Percentiles rank a stretch among this genome's conserved stretches.
Conservation (phyloP, 257 asterid genomes). For the Nicotiana undulata region DNA sequence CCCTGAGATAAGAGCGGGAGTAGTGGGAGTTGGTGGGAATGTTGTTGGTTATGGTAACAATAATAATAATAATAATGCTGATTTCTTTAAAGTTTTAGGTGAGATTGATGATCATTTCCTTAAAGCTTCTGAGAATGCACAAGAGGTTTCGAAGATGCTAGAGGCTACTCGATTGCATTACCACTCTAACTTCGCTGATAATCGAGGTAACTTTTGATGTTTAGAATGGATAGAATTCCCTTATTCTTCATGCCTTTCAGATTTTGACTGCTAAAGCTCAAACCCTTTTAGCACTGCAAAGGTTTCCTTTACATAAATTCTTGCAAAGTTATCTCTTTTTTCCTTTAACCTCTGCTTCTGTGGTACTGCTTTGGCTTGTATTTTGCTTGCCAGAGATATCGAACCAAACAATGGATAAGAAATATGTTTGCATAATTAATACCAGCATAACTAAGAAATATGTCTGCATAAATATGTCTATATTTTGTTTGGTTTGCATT, state of each 20-base stretch:
- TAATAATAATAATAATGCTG: conserved; percentile 27
- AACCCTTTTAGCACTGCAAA: background rate
- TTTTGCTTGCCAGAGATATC: too few relatives aligned
- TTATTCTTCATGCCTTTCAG: background rate
- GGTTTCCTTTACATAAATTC: background rate
- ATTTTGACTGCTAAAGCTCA: background rate
- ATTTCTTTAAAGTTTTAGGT: conserved; percentile 61
- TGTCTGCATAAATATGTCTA: too few relatives aligned
- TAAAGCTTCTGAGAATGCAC: conserved; percentile 77
- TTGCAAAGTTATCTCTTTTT: background rate
- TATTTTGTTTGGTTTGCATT: too few relatives aligned
- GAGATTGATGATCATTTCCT: conserved; percentile 83
- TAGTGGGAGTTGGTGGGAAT: conserved; percentile 19
- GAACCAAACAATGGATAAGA: too few relatives aligned
- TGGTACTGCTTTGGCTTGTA: too few relatives aligned
- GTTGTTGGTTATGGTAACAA: conserved; percentile 23
- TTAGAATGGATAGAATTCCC: background rate
- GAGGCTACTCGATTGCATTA: conserved; percentile 94
- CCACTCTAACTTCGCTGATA: conserved; percentile 91
- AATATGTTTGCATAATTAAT: too few relatives aligned
- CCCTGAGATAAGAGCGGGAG: conserved; percentile 33
- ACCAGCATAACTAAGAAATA: too few relatives aligned
- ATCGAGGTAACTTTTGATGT: conserved; percentile 55
- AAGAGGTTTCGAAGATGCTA: conserved; percentile 87
- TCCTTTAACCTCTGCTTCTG: too few relatives aligned